Conservation (phyloP, 2,329 filamentous ascomycete species). For the Sphaerulina musiva region DNA sequence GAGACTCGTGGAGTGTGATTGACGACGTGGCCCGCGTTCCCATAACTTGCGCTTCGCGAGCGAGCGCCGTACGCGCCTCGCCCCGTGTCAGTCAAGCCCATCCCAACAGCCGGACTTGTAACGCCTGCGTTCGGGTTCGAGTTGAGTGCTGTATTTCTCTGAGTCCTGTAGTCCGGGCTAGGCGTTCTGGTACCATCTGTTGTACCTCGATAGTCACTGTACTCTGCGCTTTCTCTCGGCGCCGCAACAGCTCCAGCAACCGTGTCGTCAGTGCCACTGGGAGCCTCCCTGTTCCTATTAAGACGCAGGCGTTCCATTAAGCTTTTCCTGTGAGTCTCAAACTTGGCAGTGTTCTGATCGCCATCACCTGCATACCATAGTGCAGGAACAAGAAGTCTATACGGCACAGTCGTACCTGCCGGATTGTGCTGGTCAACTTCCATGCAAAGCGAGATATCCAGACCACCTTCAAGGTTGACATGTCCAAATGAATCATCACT, state of each 20-base stretch:
- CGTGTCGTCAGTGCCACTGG: constrained; percentile 4
- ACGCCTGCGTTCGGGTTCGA: constrained; percentile 8
- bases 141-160: constrained; percentile 14
- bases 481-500: constrained; percentile 44
- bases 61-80: constrained; percentile 10
- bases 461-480: constrained; percentile 71
- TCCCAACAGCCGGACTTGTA: constrained; percentile 13
- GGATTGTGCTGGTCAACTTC: constrained; percentile 83
- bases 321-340: constrained; percentile 18
- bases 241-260: background rate
- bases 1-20: constrained; percentile 5
- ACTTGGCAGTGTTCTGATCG: constrained; percentile 26
- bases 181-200: constrained; percentile 11
- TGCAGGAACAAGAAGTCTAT: constrained; percentile 76
- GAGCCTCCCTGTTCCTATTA: constrained; percentile 15
- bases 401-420: constrained; percentile 78
- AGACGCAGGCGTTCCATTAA: constrained; percentile 21
- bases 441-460: constrained; percentile 83
- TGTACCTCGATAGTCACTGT: constrained; percentile 15
- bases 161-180: constrained; percentile 8
- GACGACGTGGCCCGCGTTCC: constrained; percentile 1
- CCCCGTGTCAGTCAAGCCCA: constrained; percentile 17
- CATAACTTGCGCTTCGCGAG: constrained; percentile 1
- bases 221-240: constrained; percentile 14
- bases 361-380: constrained; percentile 46